Evolutionary conservation across 140 eudicot genomes (phyloP), one percentile per base, ranked within the genome.

Genomic region (Anethum foeniculum): DNA sequence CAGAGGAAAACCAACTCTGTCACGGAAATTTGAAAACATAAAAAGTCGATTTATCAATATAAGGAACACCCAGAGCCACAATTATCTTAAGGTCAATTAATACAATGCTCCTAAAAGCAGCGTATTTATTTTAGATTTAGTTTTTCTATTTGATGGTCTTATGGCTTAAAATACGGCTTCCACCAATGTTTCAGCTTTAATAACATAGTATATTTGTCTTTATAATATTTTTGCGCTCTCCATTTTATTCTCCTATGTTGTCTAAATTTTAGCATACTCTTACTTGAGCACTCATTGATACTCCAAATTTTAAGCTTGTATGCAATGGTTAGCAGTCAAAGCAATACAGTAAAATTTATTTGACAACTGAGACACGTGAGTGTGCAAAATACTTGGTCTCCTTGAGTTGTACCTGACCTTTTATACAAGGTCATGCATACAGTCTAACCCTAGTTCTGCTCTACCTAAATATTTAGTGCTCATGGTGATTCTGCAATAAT

Each of bases 401-500:
- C 71, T 64, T 34, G 39, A 68, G 23, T 68, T 41, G 13, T 58
- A 58, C 74, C 6, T 6, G 23, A 34, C 44, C 7, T 18, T 38
- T 23, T 72, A 41, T 72, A 38, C n/a, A 19, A 27, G 39, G 25
- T 46, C 36, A 47, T 2, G 7, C 43, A n/a, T 69, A 65, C 7
- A 36, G 41, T 44, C 48, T 32, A 80, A 75, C 68, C 34, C 11
- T 23, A 13, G 30, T 18, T 28, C 64, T 32, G 32, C 32, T 51
- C 5, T 69, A 65, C 10, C 18, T 52, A 21, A 48, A 52, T 46
- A 14, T 49, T 16, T 69, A 69, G 27, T 81, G 72, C 25, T 76
- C 71, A 21, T 77, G 69, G 68, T 78, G 81, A 44, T 65, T 71
- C 80, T 86, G 84, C 74, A 30, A 19, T 80, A 68, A 75, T 51